Base-by-base conservation (phyloP, 768 basidiomycete species). In the Macrolepiota dolichaula region DNA sequence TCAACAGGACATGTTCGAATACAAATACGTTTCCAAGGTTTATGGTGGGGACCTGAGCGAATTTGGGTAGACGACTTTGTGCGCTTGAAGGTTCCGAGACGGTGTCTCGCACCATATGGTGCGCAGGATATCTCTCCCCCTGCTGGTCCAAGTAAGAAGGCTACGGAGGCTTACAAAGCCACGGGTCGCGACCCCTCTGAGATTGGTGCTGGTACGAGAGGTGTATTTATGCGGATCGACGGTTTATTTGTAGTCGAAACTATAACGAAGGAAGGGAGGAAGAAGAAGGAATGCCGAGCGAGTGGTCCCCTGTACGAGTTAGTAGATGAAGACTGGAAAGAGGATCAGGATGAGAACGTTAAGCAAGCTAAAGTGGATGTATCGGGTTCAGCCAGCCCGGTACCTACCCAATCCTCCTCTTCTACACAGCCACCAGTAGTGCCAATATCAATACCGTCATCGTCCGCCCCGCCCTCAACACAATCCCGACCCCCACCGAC, bases 21-120 rank as follows among this genome's bases (percentile, higher is more conserved):
- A 27, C 88, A 90, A 67, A 80, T 74, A 52, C 77, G 85, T 44
- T 92, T 85, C 68, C 90, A 93, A 68, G 91, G 91, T 1, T 69
- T 95, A 7, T 96, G 92, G 92, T 91, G 90, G 88, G 94, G 94
- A 7, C 85, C 87, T 1, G 94, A 95, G 68, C 82, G 91, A 32
- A 91, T 95, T 56, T 96, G 94, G 93, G 77, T 81, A 4, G 91
- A 89, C 61, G 94, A 96, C 63, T 81, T 95, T 58, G 83, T 95
- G 38, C 84, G 94, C 24, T 77, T 96, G 52, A 91, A 91, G 67
- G 72, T 89, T 25, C 81, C 86, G 1, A 81, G 91, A 40, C 75
- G 79, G 36, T 84, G 84, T 63, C 77, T 92, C 59, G 89, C 89
- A 12, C 89, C 90, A 5, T 66, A 77, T 38, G 91, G 91, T 22